Percentiles rank a stretch among this genome's conserved stretches.
phyloP scores from a whole-genome alignment of 2,329 filamentous ascomycete species.

The Alternaria ethzedia region DNA sequence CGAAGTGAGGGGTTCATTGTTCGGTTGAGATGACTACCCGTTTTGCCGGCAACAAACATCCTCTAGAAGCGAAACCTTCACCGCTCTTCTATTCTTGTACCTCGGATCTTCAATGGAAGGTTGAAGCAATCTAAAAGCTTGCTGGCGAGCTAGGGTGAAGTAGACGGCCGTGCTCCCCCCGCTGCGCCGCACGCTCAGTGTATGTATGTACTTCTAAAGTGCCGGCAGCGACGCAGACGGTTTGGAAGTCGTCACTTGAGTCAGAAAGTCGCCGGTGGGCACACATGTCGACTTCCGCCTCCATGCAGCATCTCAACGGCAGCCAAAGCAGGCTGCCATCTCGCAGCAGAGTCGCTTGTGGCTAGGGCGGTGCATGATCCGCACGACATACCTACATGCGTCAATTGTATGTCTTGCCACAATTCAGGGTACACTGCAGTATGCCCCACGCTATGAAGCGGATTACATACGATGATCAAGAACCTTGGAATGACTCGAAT shows the following conservation, averaged over 20 bases:
- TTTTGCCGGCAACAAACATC: slow-evolving; percentile 34
- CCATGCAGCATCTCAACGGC: slow-evolving; percentile 35
- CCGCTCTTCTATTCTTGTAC: slow-evolving; percentile 44
- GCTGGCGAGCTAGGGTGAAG: slow-evolving; percentile 29
- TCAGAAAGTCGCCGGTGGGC: slow-evolving; percentile 1
- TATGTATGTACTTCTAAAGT: slow-evolving; percentile 10
- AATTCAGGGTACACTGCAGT: slow-evolving; percentile 39
- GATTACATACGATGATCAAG: slow-evolving; percentile 6
- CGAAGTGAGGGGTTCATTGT: slow-evolving; percentile 31
- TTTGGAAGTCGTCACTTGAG: slow-evolving; percentile 4
- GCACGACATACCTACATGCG: slow-evolving; percentile 47
- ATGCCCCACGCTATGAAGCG: slow-evolving; percentile 31
- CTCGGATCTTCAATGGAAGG: slow-evolving; percentile 18
- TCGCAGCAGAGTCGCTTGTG: slow-evolving; percentile 35
- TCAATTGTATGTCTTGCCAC: slow-evolving; percentile 35
- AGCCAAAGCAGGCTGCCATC: slow-evolving; percentile 30
- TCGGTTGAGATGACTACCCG: slow-evolving; percentile 28
- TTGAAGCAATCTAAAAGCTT: slow-evolving; percentile 32
- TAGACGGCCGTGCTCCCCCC: slow-evolving; percentile 23
- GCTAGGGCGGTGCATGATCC: slow-evolving; percentile 33
- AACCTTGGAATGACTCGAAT: slow-evolving; percentile 9
- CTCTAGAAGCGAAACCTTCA: slow-evolving; percentile 22
- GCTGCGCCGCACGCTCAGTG: slow-evolving; percentile 27
- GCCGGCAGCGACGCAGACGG: slow-evolving; percentile 9
- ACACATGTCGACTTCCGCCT: slow-evolving; percentile 27